Evolutionary conservation across 768 basidiomycete genomes (phyloP).

Genomic region (Rhizopogon vinicolor): DNA sequence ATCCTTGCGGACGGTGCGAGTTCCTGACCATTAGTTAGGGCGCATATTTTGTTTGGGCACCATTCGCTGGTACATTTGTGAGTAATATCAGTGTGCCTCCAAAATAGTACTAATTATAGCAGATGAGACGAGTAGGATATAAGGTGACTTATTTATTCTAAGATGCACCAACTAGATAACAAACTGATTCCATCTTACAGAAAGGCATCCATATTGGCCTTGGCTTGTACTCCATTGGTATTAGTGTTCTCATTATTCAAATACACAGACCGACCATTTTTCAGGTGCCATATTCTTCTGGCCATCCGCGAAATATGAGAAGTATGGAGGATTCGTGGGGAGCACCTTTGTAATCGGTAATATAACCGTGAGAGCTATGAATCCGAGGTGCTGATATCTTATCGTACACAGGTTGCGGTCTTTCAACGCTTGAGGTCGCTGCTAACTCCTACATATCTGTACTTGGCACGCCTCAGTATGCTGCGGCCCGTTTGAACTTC

Average conservation of each 20-base stretch:
- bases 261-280: slow-evolving; percentile 1
- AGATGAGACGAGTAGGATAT: slow-evolving; percentile 65
- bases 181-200: slow-evolving; percentile 15
- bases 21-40: slow-evolving; percentile 29
- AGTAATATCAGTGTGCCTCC: slow-evolving; percentile 18
- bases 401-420: slow-evolving; percentile 44
- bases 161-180: not conserved
- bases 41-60: slow-evolving; percentile 58
- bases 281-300: slow-evolving; percentile 74
- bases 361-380: slow-evolving; percentile 1
- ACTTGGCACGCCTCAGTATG: slow-evolving; percentile 61
- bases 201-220: slow-evolving; percentile 63
- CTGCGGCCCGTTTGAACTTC: slow-evolving; percentile 73
- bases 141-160: slow-evolving; percentile 35
- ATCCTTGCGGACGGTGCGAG: not conserved
- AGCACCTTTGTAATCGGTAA: slow-evolving; percentile 67
- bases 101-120: slow-evolving; percentile 1
- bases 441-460: slow-evolving; percentile 81
- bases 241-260: not conserved
- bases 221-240: slow-evolving; percentile 52
- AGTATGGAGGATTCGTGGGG: slow-evolving; percentile 70
- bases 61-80: slow-evolving; percentile 53
- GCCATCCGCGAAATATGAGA: slow-evolving; percentile 65
- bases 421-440: slow-evolving; percentile 63
- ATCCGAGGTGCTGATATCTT: not conserved